phyloP scores from a whole-genome alignment of 768 basidiomycete species.

The Russula ochroleuca region DNA sequence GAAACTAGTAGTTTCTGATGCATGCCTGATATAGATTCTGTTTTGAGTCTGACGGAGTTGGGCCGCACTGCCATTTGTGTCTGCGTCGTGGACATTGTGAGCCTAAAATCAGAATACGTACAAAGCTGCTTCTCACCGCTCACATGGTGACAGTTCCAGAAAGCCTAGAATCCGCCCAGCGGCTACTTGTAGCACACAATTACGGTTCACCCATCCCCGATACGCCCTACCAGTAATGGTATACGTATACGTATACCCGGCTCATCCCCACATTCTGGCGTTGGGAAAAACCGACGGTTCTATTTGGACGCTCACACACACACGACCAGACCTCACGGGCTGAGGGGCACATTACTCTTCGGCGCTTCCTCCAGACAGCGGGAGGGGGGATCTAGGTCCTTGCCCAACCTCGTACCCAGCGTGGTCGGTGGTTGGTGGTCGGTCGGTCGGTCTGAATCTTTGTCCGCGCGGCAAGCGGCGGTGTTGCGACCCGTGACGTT shows the following conservation, averaged over 20 bases:
- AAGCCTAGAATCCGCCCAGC: not conserved
- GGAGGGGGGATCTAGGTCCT: no score
- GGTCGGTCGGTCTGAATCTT: no score
- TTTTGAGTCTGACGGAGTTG: not conserved
- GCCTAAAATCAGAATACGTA: slow-evolving; percentile 12
- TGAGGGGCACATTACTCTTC: no score
- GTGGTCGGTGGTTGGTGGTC: no score
- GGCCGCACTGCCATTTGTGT: slow-evolving; percentile 5
- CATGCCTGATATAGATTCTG: slow-evolving; percentile 8
- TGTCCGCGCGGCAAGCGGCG: no score
- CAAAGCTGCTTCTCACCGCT: slow-evolving; percentile 11
- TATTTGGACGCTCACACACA: not conserved
- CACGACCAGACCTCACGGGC: no score
- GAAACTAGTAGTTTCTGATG: not conserved
- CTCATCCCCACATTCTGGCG: not conserved
- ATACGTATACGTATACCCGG: no score
- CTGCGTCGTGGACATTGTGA: slow-evolving; percentile 7
- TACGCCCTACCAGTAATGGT: not conserved
- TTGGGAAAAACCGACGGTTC: not conserved
- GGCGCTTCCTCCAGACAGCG: no score
- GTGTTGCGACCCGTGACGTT: no score
- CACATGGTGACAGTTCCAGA: slow-evolving; percentile 13
- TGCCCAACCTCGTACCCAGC: no score
- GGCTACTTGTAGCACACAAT: not conserved
- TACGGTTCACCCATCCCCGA: not conserved